Percentiles rank a stretch among this genome's conserved stretches.
Conservation (phyloP, 371 early-diverging fungal genomes). For the Apophysomyces variabilis region DNA sequence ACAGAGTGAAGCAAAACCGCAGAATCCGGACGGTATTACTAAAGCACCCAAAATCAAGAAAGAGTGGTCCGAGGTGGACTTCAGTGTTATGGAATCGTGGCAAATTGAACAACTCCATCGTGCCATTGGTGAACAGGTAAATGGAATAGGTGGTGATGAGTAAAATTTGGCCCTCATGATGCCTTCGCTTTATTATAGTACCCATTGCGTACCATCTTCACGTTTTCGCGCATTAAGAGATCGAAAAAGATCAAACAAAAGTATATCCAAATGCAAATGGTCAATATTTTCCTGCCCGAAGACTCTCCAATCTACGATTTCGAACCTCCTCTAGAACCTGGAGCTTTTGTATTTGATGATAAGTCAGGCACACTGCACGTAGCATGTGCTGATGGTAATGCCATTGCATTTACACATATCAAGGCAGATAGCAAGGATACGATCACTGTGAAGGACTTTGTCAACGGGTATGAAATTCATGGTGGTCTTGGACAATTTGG, state of each 20-base stretch:
- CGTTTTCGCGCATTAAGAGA: slow-evolving; percentile 23
- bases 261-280: slow-evolving; percentile 28
- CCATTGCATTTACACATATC: slow-evolving; percentile 44
- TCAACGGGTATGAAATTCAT: slow-evolving; percentile 71
- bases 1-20: slow-evolving; percentile 56
- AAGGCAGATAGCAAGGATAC: slow-evolving; percentile 68
- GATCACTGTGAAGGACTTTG: slow-evolving; percentile 69
- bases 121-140: slow-evolving; percentile 79
- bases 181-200: slow-evolving; percentile 23
- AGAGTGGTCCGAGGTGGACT: slow-evolving; percentile 63
- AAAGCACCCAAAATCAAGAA: slow-evolving; percentile 78
- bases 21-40: slow-evolving; percentile 69
- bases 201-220: slow-evolving; percentile 41
- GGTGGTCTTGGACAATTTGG: slow-evolving; percentile 40
- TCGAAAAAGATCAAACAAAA: slow-evolving; percentile 26
- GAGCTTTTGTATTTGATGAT: slow-evolving; percentile 49
- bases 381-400: slow-evolving; percentile 46
- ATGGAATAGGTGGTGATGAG: slow-evolving; percentile 16
- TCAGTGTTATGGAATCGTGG: slow-evolving; percentile 63
- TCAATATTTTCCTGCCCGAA: slow-evolving; percentile 28
- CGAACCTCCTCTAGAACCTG: slow-evolving; percentile 39
- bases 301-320: slow-evolving; percentile 17
- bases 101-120: slow-evolving; percentile 69
- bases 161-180: not conserved
- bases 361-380: slow-evolving; percentile 45